A percentile compares a stretch with the other conserved stretches of the same genome.
These are phyloP conservation scores for Skeletonema costatum DNA, from an alignment of 108 stramenopile species.

Conservation along the genomic window DNA sequence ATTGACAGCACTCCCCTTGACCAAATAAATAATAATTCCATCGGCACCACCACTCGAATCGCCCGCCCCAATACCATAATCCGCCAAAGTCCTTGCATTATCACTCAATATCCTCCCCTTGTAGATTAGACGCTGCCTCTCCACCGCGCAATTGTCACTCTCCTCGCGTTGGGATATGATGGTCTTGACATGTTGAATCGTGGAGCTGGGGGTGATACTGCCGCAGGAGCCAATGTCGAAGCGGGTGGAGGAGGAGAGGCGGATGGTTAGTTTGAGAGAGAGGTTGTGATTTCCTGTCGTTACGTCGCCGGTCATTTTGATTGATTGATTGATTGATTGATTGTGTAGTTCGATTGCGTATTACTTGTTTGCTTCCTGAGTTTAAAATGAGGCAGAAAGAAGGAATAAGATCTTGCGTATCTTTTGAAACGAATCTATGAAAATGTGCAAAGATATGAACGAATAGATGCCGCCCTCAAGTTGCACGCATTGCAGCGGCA, in stretches of 20 bases:
- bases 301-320: slow-evolving; percentile 18
- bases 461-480: no score
- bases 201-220: slow-evolving; percentile 31
- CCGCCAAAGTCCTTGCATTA: slow-evolving; percentile 52
- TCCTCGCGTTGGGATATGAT: slow-evolving; percentile 41
- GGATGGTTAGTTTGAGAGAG: slow-evolving; percentile 38
- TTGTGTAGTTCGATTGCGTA: no score
- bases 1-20: slow-evolving; percentile 50
- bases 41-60: slow-evolving; percentile 8
- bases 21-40: slow-evolving; percentile 66
- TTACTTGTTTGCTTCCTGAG: not conserved
- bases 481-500: no score
- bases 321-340: no score
- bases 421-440: no score
- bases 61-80: slow-evolving; percentile 62
- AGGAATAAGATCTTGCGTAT: no score
- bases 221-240: slow-evolving; percentile 30
- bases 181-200: slow-evolving; percentile 46
- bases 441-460: no score
- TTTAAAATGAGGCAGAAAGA: no score
- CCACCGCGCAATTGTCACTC: slow-evolving; percentile 50
- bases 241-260: slow-evolving; percentile 42
- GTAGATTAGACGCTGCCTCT: slow-evolving; percentile 88
- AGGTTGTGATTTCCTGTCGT: slow-evolving; percentile 4
- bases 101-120: slow-evolving; percentile 95